Evolutionary conservation across 805 yeast genomes (phyloP).

Genomic region (Kregervanrija pseudodelftensis): DNA sequence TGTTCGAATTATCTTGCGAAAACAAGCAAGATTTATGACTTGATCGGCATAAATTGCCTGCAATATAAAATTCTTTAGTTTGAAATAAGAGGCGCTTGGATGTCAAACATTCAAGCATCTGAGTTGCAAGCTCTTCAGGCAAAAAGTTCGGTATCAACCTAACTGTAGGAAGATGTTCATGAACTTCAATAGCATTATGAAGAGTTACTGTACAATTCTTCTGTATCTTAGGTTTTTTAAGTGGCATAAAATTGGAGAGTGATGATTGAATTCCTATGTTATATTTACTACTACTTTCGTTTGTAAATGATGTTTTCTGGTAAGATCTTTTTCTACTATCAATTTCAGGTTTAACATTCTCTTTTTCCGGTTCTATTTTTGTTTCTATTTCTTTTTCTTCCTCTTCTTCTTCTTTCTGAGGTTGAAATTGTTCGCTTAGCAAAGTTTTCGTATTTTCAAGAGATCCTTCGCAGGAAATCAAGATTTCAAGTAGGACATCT

Average conservation of each 20-base stretch:
- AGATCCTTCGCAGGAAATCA: conserved; percentile 49
- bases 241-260: background rate
- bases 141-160: conserved; percentile 45
- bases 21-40: conserved; percentile 44
- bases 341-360: background rate
- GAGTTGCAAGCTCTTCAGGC: conserved; percentile 42
- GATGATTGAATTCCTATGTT: background rate
- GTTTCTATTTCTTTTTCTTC: background rate
- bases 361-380: background rate
- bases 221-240: background rate
- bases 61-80: conserved; percentile 47
- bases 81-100: conserved; percentile 34
- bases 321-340: background rate
- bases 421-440: conserved; percentile 29
- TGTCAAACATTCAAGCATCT: conserved; percentile 35
- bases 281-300: background rate
- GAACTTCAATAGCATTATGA: conserved; percentile 45
- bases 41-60: conserved; percentile 54
- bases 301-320: background rate
- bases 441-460: conserved; percentile 33
- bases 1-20: conserved; percentile 4
- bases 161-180: conserved; percentile 41
- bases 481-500: conserved; percentile 40
- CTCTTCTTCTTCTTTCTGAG: background rate
- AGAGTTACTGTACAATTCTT: conserved; percentile 23